phyloP scores from a whole-genome alignment of 1,284 basidiomycete genomes.

The Clitocybe nebularis region DNA sequence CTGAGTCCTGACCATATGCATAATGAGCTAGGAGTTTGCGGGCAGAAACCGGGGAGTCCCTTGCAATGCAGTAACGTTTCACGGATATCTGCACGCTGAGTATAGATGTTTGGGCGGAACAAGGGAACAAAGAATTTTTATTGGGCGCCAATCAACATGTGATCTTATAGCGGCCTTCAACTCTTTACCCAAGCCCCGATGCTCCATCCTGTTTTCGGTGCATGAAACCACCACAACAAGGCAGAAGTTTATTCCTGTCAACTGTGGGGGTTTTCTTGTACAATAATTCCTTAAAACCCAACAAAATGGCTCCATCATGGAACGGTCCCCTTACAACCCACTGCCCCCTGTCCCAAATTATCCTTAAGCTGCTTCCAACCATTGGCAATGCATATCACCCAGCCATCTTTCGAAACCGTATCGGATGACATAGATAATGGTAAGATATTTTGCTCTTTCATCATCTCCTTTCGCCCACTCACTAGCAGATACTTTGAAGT shows the following conservation, averaged over 20 bases:
- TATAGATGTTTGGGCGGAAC: neutral
- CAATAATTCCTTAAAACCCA: neutral
- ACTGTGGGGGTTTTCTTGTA: neutral
- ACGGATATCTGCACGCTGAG: neutral
- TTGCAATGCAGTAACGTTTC: too few relatives aligned
- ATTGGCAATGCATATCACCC: neutral
- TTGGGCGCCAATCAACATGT: neutral
- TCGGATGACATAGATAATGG: neutral
- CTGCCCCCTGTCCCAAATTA: neutral
- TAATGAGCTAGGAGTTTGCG: too few relatives aligned
- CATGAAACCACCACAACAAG: neutral
- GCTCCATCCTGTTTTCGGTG: too few relatives aligned
- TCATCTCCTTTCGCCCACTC: neutral
- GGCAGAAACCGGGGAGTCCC: too few relatives aligned
- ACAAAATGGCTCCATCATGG: neutral
- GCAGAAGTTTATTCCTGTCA: neutral
- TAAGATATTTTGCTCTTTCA: neutral
- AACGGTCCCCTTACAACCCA: neutral
- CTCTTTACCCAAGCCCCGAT: too few relatives aligned
- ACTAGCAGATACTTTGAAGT: constrained; percentile 42
- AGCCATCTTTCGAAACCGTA: neutral
- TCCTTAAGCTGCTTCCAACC: neutral
- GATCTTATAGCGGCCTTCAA: neutral
- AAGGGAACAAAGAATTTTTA: neutral
- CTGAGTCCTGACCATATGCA: too few relatives aligned